phyloP scores from a whole-genome alignment of 2,329 filamentous ascomycete genomes.

The Parasarocladium wereldwijsianum region DNA sequence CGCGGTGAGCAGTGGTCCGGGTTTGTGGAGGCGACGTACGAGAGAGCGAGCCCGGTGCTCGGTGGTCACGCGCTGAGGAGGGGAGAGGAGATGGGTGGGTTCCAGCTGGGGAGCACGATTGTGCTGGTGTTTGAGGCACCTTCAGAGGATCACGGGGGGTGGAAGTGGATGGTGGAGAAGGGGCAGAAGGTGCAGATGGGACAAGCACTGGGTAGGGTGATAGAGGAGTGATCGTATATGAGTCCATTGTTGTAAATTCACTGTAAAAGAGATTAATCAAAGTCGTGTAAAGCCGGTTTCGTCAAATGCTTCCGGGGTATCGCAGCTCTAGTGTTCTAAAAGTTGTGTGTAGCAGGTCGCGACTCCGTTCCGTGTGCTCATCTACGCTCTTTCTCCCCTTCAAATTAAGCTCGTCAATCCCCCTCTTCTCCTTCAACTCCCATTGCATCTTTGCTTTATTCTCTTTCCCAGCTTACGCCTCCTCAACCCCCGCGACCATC shows the following conservation, averaged over 20 bases:
- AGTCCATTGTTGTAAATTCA: not conserved
- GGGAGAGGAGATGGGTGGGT: conserved; percentile 96
- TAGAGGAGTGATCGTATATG: conserved; percentile 25
- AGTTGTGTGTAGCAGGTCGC: no score
- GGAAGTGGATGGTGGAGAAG: conserved; percentile 75
- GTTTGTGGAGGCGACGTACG: conserved; percentile 84
- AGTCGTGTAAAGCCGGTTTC: no score
- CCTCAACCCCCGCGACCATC: conserved; percentile 45
- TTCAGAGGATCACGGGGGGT: conserved; percentile 47
- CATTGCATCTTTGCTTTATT: conserved; percentile 5
- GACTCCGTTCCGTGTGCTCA: no score
- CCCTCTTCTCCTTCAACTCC: conserved; percentile 5
- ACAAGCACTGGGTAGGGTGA: conserved; percentile 65
- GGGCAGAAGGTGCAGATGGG: conserved; percentile 84
- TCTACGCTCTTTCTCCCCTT: not conserved
- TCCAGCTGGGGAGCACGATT: conserved; percentile 87
- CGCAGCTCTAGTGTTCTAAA: not conserved
- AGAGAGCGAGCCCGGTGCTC: conserved; percentile 59
- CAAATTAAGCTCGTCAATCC: not conserved
- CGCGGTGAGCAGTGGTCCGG: conserved; percentile 77
- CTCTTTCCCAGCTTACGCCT: conserved; percentile 5
- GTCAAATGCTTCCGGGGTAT: no score
- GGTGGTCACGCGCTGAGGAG: conserved; percentile 70
- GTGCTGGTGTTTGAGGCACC: conserved; percentile 96
- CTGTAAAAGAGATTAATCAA: not conserved